Percentiles rank a stretch among this genome's conserved stretches.
phyloP scores from a whole-genome alignment of 768 basidiomycete species.

The Rubroboletus satanas region DNA sequence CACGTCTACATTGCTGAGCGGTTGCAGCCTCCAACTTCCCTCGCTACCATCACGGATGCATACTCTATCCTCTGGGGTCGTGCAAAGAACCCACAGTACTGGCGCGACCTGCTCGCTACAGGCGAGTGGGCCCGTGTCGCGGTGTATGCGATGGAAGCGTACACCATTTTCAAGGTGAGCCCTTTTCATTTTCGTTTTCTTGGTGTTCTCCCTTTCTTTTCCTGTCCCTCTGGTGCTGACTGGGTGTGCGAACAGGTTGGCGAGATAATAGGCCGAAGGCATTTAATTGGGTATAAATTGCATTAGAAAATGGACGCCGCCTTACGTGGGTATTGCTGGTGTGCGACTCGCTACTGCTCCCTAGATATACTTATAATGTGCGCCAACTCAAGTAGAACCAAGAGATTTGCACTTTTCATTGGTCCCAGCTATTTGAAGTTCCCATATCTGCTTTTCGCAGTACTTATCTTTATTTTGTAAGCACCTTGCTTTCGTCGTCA shows the following conservation, averaged over 20 bases:
- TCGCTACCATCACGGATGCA: conserved; percentile 49
- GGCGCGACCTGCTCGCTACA: conserved; percentile 53
- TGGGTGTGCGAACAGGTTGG: conserved; percentile 53
- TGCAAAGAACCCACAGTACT: conserved; percentile 54
- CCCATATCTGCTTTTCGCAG: neutral
- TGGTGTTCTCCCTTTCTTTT: neutral
- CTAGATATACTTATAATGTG: conserved; percentile 12
- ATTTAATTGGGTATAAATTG: conserved; percentile 74
- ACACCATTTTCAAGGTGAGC: conserved; percentile 81
- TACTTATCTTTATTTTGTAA: too few relatives aligned
- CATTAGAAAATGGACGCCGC: conserved; percentile 36
- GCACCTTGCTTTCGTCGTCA: too few relatives aligned
- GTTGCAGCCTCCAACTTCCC: conserved; percentile 56
- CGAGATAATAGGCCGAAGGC: conserved; percentile 81
- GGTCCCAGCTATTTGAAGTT: neutral
- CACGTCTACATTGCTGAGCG: conserved; percentile 69
- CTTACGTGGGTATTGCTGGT: neutral
- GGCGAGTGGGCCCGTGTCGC: conserved; percentile 69
- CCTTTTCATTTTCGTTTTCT: neutral
- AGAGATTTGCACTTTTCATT: conserved; percentile 3
- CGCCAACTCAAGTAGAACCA: neutral
- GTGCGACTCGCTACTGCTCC: neutral
- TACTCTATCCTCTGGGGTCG: conserved; percentile 66
- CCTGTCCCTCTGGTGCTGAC: conserved; percentile 1
- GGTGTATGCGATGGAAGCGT: conserved; percentile 80